phyloP scores from a whole-genome alignment of 148 eudicot species.

The Rhododendron ferrugineum region DNA sequence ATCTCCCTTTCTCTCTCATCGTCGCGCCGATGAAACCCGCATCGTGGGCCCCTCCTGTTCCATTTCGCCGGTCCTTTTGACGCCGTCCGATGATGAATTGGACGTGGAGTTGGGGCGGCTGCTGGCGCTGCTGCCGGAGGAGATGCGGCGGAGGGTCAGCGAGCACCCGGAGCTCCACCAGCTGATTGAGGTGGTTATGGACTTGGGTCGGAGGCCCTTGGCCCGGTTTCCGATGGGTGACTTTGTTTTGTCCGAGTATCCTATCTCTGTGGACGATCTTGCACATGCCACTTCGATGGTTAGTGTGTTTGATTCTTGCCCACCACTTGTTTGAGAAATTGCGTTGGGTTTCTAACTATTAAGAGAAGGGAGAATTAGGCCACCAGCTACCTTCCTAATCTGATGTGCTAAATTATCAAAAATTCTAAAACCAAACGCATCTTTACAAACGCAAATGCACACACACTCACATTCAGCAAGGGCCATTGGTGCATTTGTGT shows the following conservation, averaged over 20 bases:
- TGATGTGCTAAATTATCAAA: background rate
- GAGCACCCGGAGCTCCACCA: slow-evolving; percentile 55
- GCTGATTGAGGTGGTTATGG: slow-evolving; percentile 86
- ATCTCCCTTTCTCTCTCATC: slow-evolving; percentile 2
- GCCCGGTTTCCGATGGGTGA: slow-evolving; percentile 89
- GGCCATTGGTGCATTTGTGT: no score
- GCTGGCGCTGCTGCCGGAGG: slow-evolving; percentile 65
- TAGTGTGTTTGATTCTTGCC: slow-evolving; percentile 6
- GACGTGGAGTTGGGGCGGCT: slow-evolving; percentile 62
- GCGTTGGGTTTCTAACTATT: background rate
- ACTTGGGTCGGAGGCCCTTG: slow-evolving; percentile 74
- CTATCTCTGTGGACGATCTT: slow-evolving; percentile 57
- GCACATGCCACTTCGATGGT: slow-evolving; percentile 71
- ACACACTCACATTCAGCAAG: no score
- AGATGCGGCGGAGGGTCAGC: slow-evolving; percentile 48
- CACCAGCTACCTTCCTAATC: background rate
- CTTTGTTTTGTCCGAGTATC: slow-evolving; percentile 61
- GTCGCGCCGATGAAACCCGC: background rate
- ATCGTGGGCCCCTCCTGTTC: slow-evolving; percentile 15
- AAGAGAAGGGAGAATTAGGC: background rate
- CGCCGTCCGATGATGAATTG: slow-evolving; percentile 27
- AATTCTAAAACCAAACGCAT: background rate
- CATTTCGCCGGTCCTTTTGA: slow-evolving; percentile 13
- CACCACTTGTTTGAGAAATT: slow-evolving; percentile 13
- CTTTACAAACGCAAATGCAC: background rate